These are phyloP conservation scores for Guyanaporus albipodus DNA, from an alignment of 768 basidiomycete species.

Conservation along the genomic window DNA sequence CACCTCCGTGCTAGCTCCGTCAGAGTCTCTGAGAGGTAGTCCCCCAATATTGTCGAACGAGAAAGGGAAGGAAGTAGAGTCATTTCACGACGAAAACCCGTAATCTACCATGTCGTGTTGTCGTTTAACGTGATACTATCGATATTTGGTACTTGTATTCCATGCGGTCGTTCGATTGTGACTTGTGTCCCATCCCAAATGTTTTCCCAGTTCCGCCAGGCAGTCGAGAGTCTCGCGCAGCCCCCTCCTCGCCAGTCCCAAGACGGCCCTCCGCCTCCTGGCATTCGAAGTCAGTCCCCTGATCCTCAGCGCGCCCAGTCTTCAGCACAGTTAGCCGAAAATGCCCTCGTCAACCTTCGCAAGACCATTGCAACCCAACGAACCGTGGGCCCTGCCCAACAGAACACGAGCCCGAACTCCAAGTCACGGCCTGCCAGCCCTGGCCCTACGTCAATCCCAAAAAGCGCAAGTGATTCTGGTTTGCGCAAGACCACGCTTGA, in stretches of 20 bases:
- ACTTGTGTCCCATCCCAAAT: constrained; percentile 33
- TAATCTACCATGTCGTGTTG: constrained; percentile 11
- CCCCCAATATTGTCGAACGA: constrained; percentile 33
- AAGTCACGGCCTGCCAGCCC: constrained; percentile 26
- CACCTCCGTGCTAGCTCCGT: constrained; percentile 18
- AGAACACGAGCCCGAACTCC: constrained; percentile 5
- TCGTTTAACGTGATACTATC: not conserved
- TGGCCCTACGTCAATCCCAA: constrained; percentile 18
- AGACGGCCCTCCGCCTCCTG: constrained; percentile 25
- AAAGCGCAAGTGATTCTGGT: constrained; percentile 18
- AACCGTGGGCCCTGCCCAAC: constrained; percentile 37
- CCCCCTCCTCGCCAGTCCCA: constrained; percentile 38
- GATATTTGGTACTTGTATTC: not conserved
- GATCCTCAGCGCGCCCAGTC: constrained; percentile 35
- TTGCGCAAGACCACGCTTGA: constrained; percentile 60
- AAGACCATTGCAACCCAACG: constrained; percentile 59
- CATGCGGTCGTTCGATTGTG: not conserved
- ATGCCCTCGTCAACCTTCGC: constrained; percentile 55
- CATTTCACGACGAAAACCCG: constrained; percentile 11
- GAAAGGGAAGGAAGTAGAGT: constrained; percentile 58
- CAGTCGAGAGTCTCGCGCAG: constrained; percentile 66
- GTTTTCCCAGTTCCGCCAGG: constrained; percentile 73
- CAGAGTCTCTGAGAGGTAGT: constrained; percentile 11
- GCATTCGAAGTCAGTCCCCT: constrained; percentile 37
- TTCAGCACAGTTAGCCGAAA: constrained; percentile 57